Evolutionary conservation across 805 yeast genomes (phyloP), one percentile per base, ranked within the genome.

Genomic region (Jamesozyma spencerorum): DNA sequence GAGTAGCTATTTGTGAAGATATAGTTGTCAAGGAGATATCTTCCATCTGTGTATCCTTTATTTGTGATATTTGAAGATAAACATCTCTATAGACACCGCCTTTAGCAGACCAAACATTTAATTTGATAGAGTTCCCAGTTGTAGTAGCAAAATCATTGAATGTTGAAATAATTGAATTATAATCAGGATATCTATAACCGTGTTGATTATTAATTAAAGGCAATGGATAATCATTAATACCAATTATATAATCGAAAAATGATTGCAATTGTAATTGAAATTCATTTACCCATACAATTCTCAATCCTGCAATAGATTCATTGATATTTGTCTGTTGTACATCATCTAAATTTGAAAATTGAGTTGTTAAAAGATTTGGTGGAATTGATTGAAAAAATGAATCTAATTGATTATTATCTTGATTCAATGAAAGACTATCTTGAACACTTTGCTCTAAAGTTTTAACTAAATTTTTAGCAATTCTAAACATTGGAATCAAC

Each of bases 241-340:
- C 81, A n/a, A 86, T 71, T 28, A 90, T 76, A 57, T 72, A 90
- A 58, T 90, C 98, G 55, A 90, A 92, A 76, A 85, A 82, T 8
- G 92, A 70, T 60, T 87, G 94, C 22, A 92, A 58, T 2, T 82
- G 84, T 18, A 69, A 64, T 22, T 63, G 67, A 6, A 62, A 59
- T 13, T 74, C 81, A 12, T 64, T 61, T 0, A 82, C 74, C 39
- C 60, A 63, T 1, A 82, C 51, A 2, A 83, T 74, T 30, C 88
- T 68, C 38, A 82, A 67, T 0, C 88, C 92, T 34, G 62, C 51
- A 7, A 61, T 54, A 10, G 54, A 49, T 4, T 53, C 64, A 14
- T 56, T 43, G 51, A 50, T 47, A 18, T 41, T 28, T 3, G 18
- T 5, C 11, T 3, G n/a, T 4, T 22, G 22, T 17, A 5, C 18